A percentile compares a stretch with the other conserved stretches of the same genome.
Conservation (phyloP, 495 filamentous ascomycete genomes). For the Aspergillus indologenus region DNA sequence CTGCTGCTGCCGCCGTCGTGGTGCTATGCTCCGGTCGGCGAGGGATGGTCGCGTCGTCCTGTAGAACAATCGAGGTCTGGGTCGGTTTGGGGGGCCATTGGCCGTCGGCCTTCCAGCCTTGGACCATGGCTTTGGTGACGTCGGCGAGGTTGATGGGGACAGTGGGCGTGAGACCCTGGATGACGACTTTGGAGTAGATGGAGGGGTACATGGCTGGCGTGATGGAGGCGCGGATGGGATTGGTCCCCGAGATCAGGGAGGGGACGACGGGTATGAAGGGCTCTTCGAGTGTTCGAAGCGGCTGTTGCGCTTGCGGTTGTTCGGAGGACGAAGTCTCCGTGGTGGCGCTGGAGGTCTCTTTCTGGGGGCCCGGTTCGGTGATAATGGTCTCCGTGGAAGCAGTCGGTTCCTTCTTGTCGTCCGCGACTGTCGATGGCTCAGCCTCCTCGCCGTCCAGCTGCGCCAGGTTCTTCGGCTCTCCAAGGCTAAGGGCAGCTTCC, state of each 20-base stretch:
- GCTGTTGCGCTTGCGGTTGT: not conserved
- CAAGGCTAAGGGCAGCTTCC: conserved; percentile 24
- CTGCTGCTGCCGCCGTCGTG: conserved; percentile 4
- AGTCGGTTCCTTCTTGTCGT: conserved; percentile 8
- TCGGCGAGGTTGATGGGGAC: conserved; percentile 85
- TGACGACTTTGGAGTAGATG: conserved; percentile 84
- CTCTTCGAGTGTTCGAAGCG: conserved; percentile 23
- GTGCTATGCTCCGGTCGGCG: conserved; percentile 11
- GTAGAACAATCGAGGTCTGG: conserved; percentile 34
- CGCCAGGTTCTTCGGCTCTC: conserved; percentile 20
- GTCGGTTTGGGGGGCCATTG: conserved; percentile 81
- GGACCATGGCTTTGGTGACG: conserved; percentile 75
- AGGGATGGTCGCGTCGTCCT: conserved; percentile 28
- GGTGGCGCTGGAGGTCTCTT: conserved; percentile 18
- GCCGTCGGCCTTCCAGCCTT: conserved; percentile 90
- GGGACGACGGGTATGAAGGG: conserved; percentile 58
- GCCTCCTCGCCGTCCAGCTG: not conserved
- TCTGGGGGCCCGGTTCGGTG: conserved; percentile 29
- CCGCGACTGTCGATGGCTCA: not conserved
- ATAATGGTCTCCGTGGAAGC: conserved; percentile 33
- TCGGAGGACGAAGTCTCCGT: not conserved
- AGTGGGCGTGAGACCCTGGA: conserved; percentile 71
- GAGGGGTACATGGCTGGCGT: conserved; percentile 67
- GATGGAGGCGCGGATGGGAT: conserved; percentile 72
- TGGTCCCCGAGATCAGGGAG: conserved; percentile 63